A percentile compares a stretch with the other conserved stretches of the same genome.
Conservation (phyloP, 352 stramenopile species). For the Pythium periplocum region DNA sequence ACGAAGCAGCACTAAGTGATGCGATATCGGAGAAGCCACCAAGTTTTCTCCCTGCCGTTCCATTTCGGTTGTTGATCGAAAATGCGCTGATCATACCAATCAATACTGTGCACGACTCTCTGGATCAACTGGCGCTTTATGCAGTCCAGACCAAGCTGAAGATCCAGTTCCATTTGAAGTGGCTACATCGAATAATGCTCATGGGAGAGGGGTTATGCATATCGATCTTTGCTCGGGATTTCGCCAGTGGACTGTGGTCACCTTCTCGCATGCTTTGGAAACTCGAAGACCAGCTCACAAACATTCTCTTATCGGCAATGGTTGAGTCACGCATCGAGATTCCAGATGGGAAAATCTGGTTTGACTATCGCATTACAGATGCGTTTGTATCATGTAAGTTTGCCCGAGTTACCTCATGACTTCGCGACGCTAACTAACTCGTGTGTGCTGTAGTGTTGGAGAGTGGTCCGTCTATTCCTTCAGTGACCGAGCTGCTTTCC, state of each 20-base stretch:
- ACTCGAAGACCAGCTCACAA: slow-evolving; percentile 36
- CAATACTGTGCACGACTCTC: slow-evolving; percentile 23
- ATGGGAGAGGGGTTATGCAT: slow-evolving; percentile 74
- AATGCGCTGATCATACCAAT: slow-evolving; percentile 39
- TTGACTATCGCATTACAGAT: slow-evolving; percentile 39
- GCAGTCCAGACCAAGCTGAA: slow-evolving; percentile 37
- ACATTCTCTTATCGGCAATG: slow-evolving; percentile 50
- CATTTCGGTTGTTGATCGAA: slow-evolving; percentile 40
- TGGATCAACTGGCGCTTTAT: slow-evolving; percentile 41
- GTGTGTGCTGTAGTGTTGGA: slow-evolving; percentile 20
- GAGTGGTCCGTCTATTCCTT: slow-evolving; percentile 28
- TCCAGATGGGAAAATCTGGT: slow-evolving; percentile 25
- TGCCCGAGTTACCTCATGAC: too few species aligned
- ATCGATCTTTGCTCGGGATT: slow-evolving; percentile 61
- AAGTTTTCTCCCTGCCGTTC: slow-evolving; percentile 8
- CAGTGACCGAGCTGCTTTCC: slow-evolving; percentile 13
- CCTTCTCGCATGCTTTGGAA: slow-evolving; percentile 40
- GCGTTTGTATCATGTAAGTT: slow-evolving; percentile 35
- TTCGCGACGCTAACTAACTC: too few species aligned
- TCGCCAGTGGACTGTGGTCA: slow-evolving; percentile 38
- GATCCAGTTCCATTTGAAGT: slow-evolving; percentile 43
- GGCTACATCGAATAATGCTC: slow-evolving; percentile 60
- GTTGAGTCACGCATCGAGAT: slow-evolving; percentile 32
- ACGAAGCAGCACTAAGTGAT: too few species aligned
- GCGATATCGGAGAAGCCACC: too few species aligned